These are phyloP conservation scores for Rubus idaeus DNA, from an alignment of 306 rosid genomes.

Conservation along the genomic window DNA sequence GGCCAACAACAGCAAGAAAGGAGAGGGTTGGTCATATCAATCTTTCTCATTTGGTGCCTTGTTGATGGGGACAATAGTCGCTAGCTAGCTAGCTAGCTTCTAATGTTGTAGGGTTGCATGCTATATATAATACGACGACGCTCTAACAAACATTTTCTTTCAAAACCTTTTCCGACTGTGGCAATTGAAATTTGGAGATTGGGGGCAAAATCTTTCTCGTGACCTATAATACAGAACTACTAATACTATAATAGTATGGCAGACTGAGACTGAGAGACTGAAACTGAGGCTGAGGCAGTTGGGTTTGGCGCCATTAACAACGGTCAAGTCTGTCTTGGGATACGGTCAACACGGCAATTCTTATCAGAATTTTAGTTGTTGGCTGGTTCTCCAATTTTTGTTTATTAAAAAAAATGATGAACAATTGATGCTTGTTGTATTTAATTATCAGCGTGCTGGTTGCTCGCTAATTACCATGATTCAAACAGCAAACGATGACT, in stretches of 20 bases:
- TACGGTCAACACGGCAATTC: conserved; percentile 14
- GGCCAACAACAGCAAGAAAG: not conserved
- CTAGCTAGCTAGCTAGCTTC: not conserved
- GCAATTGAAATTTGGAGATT: conserved; percentile 1
- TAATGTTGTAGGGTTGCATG: not conserved
- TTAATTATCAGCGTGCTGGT: no score
- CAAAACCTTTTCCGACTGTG: not conserved
- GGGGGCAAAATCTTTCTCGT: conserved; percentile 17
- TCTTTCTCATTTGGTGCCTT: conserved; percentile 7
- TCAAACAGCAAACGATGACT: no score
- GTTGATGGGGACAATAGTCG: not conserved
- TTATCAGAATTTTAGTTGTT: not conserved
- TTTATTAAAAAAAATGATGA: no score
- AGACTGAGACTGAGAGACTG: not conserved
- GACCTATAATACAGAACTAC: not conserved
- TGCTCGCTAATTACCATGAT: no score
- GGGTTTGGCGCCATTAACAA: conserved; percentile 34
- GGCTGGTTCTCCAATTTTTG: not conserved
- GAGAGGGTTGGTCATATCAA: conserved; percentile 9
- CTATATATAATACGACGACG: conserved; percentile 17
- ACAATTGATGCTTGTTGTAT: no score
- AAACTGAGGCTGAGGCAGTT: not conserved
- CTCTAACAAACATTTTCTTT: conserved; percentile 7
- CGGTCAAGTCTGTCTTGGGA: conserved; percentile 35
- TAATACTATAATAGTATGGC: no score